Evolutionary conservation across 306 rosid genomes (phyloP), one percentile per base, ranked within the genome.

Genomic region (Cucurbita moschata): DNA sequence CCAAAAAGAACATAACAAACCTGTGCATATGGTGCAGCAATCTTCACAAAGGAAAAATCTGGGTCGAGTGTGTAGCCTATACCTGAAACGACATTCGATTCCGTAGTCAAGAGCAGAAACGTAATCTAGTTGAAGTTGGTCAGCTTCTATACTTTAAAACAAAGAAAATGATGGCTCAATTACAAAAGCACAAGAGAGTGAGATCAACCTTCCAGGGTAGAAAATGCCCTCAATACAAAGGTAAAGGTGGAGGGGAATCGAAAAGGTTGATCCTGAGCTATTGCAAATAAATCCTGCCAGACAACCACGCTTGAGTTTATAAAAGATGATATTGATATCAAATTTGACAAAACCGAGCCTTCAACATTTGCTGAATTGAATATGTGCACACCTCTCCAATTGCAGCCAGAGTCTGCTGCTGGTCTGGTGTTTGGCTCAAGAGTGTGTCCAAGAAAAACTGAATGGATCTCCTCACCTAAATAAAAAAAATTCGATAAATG

Each of bases 1-100:
- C 30, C 35, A 30, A 16, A 39, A 52, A 62, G 7, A 73, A 56
- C 37, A 10, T 23, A 26, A 44, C 66, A 37, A 77, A 94, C 97
- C 96, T 94, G 97, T 1, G 97, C 99, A 89, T 87, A 94, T 8
- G 99, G 99, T 37, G 99, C 95, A 23, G 95, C 99, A 71, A 91
- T 88, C 87, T 94, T 89, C 64, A 82, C 99, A 49, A 94, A 94
- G 49, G 99, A 91, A 80, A 94, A 94, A 77, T 86, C 82, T 71
- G 90, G 88, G 88, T 86, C 83, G 21, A 94, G 96, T 14, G 60
- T 79, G 85, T 89, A 89, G 61, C 99, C 95, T 78, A 94, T 84
- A 82, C 97, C 92, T 91, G 84, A 60, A 74, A 78, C 57, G 55
- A 71, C 42, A 38, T 75, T 38, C 58, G 73, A 49, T 51, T 51